A percentile compares a stretch with the other conserved stretches of the same genome.
phyloP scores from a whole-genome alignment of 108 stramenopile species.

The Nitzschia palea region DNA sequence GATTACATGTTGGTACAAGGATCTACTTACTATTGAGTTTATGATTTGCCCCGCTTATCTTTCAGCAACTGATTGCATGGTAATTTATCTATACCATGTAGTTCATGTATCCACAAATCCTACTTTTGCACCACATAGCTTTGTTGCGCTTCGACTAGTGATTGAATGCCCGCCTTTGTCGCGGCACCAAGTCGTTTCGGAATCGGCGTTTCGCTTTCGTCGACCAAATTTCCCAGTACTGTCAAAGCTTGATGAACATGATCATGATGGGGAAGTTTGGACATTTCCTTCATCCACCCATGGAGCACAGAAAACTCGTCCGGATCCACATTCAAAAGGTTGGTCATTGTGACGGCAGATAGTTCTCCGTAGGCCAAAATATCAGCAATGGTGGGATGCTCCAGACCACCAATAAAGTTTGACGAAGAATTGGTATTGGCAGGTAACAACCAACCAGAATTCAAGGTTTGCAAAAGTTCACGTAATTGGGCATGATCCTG shows the following conservation, averaged over 20 bases:
- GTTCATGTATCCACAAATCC: no score
- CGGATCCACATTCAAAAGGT: constrained; percentile 4
- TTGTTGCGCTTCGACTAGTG: constrained; percentile 28
- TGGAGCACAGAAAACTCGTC: constrained; percentile 9
- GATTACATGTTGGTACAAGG: no score
- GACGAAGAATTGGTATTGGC: background rate
- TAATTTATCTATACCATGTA: no score
- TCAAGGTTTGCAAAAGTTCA: constrained; percentile 5
- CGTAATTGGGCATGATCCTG: constrained; percentile 10
- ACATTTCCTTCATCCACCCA: constrained; percentile 34
- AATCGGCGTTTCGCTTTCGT: constrained; percentile 9
- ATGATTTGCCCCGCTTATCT: no score
- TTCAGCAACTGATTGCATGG: no score
- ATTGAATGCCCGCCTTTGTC: constrained; percentile 27
- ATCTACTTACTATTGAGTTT: no score
- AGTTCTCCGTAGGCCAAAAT: constrained; percentile 43
- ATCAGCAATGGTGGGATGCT: constrained; percentile 42
- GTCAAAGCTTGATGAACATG: constrained; percentile 25
- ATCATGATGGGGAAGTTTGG: constrained; percentile 33
- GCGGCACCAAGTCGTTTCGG: constrained; percentile 32
- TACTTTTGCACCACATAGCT: no score
- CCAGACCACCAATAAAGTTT: constrained; percentile 21
- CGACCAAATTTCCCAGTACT: constrained; percentile 22
- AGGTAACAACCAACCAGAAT: constrained; percentile 22
- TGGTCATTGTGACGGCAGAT: constrained; percentile 29